Evolutionary conservation across 345 rosid species (phyloP).

Genomic region (Limnanthes douglasii): DNA sequence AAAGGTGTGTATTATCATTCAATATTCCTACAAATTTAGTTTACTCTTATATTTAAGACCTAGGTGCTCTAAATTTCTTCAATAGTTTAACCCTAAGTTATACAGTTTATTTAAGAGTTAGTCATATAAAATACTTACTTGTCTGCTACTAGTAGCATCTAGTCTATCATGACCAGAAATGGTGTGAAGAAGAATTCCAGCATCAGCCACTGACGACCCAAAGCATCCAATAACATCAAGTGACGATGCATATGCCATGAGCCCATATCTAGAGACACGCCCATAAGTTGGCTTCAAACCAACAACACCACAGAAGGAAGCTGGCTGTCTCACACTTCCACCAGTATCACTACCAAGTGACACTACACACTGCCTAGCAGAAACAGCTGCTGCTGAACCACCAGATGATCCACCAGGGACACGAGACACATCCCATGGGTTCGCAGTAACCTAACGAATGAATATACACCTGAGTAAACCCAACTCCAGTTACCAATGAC

Average conservation of each 20-base stretch:
- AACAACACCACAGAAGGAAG: slow-evolving; percentile 90
- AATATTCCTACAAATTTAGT: too few relatives aligned
- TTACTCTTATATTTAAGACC: too few relatives aligned
- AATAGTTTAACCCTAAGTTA: too few relatives aligned
- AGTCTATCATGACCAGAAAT: slow-evolving; percentile 66
- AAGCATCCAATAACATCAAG: slow-evolving; percentile 91
- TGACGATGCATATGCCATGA: slow-evolving; percentile 90
- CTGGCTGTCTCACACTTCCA: slow-evolving; percentile 96
- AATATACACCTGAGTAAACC: slow-evolving; percentile 34
- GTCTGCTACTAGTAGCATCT: slow-evolving; percentile 77
- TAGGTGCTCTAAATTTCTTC: too few relatives aligned
- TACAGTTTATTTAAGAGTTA: too few relatives aligned
- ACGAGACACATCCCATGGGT: slow-evolving; percentile 87
- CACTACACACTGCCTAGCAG: slow-evolving; percentile 79
- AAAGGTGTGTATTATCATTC: too few relatives aligned
- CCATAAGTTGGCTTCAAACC: slow-evolving; percentile 94
- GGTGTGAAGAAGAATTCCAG: slow-evolving; percentile 75
- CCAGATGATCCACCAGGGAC: slow-evolving; percentile 97
- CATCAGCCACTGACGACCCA: slow-evolving; percentile 73
- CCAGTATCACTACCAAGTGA: slow-evolving; percentile 98
- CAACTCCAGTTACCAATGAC: slow-evolving; percentile 18
- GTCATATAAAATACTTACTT: slow-evolving; percentile 33
- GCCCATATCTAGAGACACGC: slow-evolving; percentile 89
- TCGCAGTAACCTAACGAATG: slow-evolving; percentile 58
- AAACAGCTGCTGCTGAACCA: slow-evolving; percentile 94